These are phyloP conservation scores for Narthecium ossifragum DNA, from an alignment of 106 monocot species.

Conservation along the genomic window DNA sequence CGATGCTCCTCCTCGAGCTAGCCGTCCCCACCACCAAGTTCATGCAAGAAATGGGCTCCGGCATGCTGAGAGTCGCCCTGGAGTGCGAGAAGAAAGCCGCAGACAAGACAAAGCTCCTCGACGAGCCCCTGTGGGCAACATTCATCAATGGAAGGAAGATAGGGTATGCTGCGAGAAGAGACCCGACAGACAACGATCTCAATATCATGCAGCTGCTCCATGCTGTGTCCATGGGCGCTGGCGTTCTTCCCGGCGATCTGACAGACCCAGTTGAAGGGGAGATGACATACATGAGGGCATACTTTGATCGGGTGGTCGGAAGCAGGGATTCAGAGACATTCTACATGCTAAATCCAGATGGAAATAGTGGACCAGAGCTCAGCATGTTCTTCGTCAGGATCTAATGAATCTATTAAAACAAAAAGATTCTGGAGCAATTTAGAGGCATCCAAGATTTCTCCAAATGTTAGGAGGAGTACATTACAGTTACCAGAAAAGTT, in stretches of 20 bases:
- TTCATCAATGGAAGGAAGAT: constrained; percentile 38
- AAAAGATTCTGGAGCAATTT: background rate
- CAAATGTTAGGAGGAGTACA: too few species aligned
- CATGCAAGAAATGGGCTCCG: constrained; percentile 37
- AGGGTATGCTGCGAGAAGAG: constrained; percentile 31
- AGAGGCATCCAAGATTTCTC: background rate
- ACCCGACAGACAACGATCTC: constrained; percentile 30
- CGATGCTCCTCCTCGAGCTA: constrained; percentile 36
- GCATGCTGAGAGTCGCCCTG: constrained; percentile 33
- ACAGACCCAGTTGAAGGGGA: constrained; percentile 25
- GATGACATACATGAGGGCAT: constrained; percentile 46
- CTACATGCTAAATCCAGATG: constrained; percentile 48
- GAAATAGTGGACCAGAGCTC: constrained; percentile 33
- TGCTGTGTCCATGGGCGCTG: constrained; percentile 51
- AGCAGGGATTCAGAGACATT: constrained; percentile 54
- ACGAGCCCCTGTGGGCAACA: constrained; percentile 44
- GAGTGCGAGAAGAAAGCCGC: constrained; percentile 50
- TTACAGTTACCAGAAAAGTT: too few species aligned
- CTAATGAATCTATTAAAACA: too few species aligned
- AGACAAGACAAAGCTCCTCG: constrained; percentile 25
- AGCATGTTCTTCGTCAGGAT: constrained; percentile 59
- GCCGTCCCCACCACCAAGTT: constrained; percentile 39
- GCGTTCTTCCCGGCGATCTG: constrained; percentile 33
- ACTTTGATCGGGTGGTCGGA: constrained; percentile 38
- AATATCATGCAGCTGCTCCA: constrained; percentile 38